Evolutionary conservation across 768 basidiomycete genomes (phyloP).

Genomic region (Pulveroboletus sp.): DNA sequence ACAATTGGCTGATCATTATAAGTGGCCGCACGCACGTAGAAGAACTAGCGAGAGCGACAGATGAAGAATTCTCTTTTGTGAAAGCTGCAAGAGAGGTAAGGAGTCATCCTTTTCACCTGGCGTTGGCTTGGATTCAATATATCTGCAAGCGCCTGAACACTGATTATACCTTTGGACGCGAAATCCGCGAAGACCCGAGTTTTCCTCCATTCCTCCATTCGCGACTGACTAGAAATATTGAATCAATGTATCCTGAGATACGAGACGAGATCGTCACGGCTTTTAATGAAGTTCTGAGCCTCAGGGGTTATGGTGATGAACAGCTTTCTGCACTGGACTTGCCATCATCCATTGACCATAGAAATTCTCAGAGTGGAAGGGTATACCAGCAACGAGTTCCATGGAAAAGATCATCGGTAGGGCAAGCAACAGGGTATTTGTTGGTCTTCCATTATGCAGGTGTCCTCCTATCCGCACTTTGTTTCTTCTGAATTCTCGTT

Average conservation of each 20-base stretch:
- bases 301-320: constrained; percentile 10
- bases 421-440: not conserved
- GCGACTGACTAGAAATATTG: constrained; percentile 38
- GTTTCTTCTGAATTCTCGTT: not conserved
- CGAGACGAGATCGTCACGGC: constrained; percentile 42
- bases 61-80: constrained; percentile 35
- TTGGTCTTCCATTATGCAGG: not conserved
- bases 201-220: constrained; percentile 28
- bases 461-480: not conserved
- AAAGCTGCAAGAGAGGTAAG: constrained; percentile 34
- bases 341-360: not conserved
- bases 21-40: constrained; percentile 32
- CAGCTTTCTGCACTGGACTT: not conserved
- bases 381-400: not conserved
- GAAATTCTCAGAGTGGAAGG: not conserved
- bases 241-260: constrained; percentile 36
- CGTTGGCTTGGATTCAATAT: not conserved
- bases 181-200: constrained; percentile 25
- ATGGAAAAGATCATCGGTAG: not conserved
- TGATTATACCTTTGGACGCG: constrained; percentile 35
- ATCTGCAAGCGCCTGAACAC: constrained; percentile 36
- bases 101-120: not conserved
- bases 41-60: constrained; percentile 40
- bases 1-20: constrained; percentile 40
- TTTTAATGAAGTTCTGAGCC: constrained; percentile 36